phyloP scores from a whole-genome alignment of 75 land plant species.

The Pinus tabuliformis region DNA sequence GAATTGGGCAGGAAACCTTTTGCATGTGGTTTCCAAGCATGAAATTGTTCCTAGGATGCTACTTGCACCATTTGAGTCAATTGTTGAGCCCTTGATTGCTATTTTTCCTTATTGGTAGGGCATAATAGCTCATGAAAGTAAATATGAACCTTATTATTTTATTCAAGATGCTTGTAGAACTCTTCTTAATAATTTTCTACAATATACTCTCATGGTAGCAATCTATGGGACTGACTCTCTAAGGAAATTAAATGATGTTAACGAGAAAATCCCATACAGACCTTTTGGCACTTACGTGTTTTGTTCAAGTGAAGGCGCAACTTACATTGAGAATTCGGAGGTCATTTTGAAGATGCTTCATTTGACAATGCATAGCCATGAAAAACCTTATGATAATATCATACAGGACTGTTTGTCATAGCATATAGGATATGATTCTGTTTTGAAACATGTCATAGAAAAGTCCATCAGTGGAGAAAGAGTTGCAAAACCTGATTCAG shows the following conservation, averaged over 20 bases:
- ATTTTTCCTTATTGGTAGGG: neutral
- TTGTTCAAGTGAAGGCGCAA: constrained; percentile 22
- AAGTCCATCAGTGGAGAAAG: neutral
- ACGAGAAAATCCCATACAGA: constrained; percentile 36
- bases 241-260: no score
- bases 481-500: neutral
- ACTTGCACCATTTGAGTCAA: no score
- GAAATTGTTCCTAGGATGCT: no score
- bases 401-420: no score
- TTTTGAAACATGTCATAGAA: no score
- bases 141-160: neutral
- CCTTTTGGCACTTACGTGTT: constrained; percentile 58
- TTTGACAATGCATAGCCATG: neutral
- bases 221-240: no score
- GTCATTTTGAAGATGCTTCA: constrained; percentile 51
- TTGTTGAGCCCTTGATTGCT: no score
- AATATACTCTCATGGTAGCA: neutral
- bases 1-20: constrained; percentile 21
- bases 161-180: constrained; percentile 4
- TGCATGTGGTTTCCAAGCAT: no score
- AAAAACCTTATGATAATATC: neutral
- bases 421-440: no score
- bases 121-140: neutral
- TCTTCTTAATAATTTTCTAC: neutral
- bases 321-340: constrained; percentile 37